phyloP scores from a whole-genome alignment of 2,329 filamentous ascomycete species.

The Fusarium coicis region DNA sequence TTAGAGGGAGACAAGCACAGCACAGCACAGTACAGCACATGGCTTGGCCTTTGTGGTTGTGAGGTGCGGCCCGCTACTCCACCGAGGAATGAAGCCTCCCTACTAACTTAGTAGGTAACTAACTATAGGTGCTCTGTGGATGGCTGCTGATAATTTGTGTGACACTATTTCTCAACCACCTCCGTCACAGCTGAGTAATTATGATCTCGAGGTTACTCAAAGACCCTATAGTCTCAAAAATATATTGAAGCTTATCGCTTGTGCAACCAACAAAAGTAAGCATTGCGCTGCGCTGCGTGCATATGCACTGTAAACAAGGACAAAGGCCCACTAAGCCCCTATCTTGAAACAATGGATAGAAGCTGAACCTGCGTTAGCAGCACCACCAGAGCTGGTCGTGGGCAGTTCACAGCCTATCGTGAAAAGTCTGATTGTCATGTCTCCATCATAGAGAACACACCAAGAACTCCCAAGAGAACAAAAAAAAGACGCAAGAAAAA shows the following conservation, averaged over 20 bases:
- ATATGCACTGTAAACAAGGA: background rate
- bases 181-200: conserved; percentile 8
- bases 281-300: background rate
- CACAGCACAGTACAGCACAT: background rate
- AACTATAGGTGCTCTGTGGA: background rate
- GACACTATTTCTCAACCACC: conserved; percentile 11
- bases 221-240: background rate
- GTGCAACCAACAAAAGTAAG: background rate
- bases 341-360: conserved; percentile 33
- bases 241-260: background rate
- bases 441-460: conserved; percentile 22
- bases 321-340: conserved; percentile 10
- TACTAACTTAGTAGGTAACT: background rate
- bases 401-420: conserved; percentile 36
- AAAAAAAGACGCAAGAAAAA: conserved; percentile 24
- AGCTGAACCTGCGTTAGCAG: conserved; percentile 38
- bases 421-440: conserved; percentile 6
- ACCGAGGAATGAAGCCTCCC: conserved; percentile 10
- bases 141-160: background rate
- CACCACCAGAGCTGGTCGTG: conserved; percentile 23
- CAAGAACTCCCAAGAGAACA: background rate
- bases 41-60: conserved; percentile 1
- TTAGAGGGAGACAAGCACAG: background rate
- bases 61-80: conserved; percentile 16
- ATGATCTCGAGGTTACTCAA: background rate